Evolutionary conservation across 352 stramenopile species (phyloP).

Genomic region (Phytophthora syringae): DNA sequence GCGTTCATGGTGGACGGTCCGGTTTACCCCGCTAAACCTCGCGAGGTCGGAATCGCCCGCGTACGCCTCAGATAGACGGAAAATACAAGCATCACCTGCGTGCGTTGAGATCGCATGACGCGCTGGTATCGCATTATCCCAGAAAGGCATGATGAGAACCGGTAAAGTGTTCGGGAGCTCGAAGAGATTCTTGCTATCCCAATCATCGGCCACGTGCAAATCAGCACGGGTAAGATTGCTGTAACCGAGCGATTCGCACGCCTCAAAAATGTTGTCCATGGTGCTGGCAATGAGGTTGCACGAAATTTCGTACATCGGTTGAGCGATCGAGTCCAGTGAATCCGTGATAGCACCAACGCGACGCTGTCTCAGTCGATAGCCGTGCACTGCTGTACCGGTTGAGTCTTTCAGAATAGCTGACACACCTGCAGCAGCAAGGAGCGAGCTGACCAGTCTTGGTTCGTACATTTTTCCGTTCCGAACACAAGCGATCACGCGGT

Average conservation of each 20-base stretch:
- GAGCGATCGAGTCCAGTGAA: slow-evolving; percentile 6
- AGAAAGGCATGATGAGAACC: slow-evolving; percentile 46
- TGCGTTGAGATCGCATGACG: slow-evolving; percentile 36
- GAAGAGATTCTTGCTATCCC: slow-evolving; percentile 21
- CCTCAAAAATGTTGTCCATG: slow-evolving; percentile 22
- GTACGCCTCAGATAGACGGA: slow-evolving; percentile 13
- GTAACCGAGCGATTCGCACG: slow-evolving; percentile 20
- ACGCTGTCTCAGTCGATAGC: slow-evolving; percentile 34
- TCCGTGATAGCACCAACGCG: background rate
- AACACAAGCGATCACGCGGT: slow-evolving; percentile 48
- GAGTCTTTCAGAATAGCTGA: slow-evolving; percentile 16
- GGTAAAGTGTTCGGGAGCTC: slow-evolving; percentile 32
- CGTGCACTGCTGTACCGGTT: slow-evolving; percentile 19
- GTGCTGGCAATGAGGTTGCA: slow-evolving; percentile 16
- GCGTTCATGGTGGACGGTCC: slow-evolving; percentile 13
- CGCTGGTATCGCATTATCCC: slow-evolving; percentile 27
- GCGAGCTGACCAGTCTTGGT: slow-evolving; percentile 26
- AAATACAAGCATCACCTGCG: slow-evolving; percentile 36
- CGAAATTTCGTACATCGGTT: background rate
- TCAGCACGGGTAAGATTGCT: slow-evolving; percentile 22
- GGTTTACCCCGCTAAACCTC: slow-evolving; percentile 11
- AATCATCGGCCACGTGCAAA: slow-evolving; percentile 25
- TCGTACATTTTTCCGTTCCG: slow-evolving; percentile 29
- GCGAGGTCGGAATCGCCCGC: background rate
- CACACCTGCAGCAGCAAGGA: slow-evolving; percentile 34